Base-by-base conservation (phyloP, 2,329 filamentous ascomycete species). In the Xylariaceae sp. region DNA sequence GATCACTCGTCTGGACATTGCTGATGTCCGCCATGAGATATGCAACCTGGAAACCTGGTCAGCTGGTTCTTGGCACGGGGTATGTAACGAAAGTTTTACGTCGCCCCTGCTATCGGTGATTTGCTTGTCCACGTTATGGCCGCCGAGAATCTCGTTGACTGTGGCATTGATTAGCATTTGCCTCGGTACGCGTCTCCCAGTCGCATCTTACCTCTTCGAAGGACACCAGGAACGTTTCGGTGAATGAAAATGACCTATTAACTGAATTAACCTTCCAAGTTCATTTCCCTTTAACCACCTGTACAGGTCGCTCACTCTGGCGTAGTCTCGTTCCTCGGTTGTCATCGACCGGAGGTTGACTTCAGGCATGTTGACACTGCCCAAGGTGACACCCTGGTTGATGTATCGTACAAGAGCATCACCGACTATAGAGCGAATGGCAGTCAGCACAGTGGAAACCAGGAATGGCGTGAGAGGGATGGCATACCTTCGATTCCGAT, bases 61-160 rank as follows among this genome's bases (percentile, higher is more conserved):
- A n/a, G n/a, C n/a, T n/a, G n/a, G n/a, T n/a, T n/a, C n/a, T n/a
- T n/a, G n/a, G n/a, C n/a, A n/a, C n/a, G n/a, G n/a, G n/a, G 11
- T 13, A n/a, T 4, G 7, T 5, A 31, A 35, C 18, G 21, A 17
- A 14, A 7, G 21, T 9, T 74, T 50, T 66, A 86, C 83, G 61
- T 97, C 90, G 52, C 88, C 90, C 69, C 83, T 84, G 66, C 85
- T 94, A 63, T 97, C 92, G 35, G 87, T 92, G 71, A 94, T 97
- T 68, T 98, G 92, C 74, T 97, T 97, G 69, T 96, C 90, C 53
- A 98, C 89, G 63, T 98, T 98, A 71, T 98, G 89, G 57, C 94
- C 82, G 30, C 85, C 86, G 33, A 98, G 75, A 47, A 97, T 88
- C 57, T 92, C 86, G 71, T 98, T 98, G 51, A 98, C 92, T 82